phyloP scores from a whole-genome alignment of 371 early-diverging fungal species.

The Gilbertella persicaria region DNA sequence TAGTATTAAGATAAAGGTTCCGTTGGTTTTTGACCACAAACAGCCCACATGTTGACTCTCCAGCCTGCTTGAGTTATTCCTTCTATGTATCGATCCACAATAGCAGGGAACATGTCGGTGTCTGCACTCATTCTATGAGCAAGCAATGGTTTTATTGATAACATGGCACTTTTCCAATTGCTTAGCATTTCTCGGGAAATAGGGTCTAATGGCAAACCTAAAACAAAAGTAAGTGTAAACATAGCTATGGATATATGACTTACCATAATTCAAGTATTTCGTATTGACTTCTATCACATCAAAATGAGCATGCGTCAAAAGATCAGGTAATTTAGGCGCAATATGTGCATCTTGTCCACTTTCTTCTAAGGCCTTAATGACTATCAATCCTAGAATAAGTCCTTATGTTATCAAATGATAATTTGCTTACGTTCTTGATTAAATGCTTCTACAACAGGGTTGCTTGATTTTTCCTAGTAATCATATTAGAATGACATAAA shows the following conservation, averaged over 20 bases:
- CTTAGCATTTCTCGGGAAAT: conserved; percentile 41
- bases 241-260: neutral
- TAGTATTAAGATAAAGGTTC: too few species aligned
- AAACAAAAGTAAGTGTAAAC: neutral
- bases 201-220: conserved; percentile 32
- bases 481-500: neutral
- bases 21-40: conserved; percentile 29
- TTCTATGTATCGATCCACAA: conserved; percentile 37
- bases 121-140: conserved; percentile 23
- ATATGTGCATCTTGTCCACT: conserved; percentile 39
- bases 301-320: conserved; percentile 28
- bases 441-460: conserved; percentile 13
- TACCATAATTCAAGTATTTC: conserved; percentile 32
- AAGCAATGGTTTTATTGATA: conserved; percentile 35
- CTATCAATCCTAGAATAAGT: conserved; percentile 11
- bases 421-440: conserved; percentile 17
- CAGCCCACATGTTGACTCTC: conserved; percentile 30
- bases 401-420: neutral
- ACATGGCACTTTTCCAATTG: conserved; percentile 43
- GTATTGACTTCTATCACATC: conserved; percentile 24
- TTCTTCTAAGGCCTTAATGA: conserved; percentile 30
- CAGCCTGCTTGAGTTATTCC: conserved; percentile 37
- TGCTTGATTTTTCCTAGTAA: conserved; percentile 12
- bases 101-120: conserved; percentile 24
- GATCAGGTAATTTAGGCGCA: conserved; percentile 27